Evolutionary conservation across 164 flowering plant species (phyloP).

Genomic region (Saururus chinensis): DNA sequence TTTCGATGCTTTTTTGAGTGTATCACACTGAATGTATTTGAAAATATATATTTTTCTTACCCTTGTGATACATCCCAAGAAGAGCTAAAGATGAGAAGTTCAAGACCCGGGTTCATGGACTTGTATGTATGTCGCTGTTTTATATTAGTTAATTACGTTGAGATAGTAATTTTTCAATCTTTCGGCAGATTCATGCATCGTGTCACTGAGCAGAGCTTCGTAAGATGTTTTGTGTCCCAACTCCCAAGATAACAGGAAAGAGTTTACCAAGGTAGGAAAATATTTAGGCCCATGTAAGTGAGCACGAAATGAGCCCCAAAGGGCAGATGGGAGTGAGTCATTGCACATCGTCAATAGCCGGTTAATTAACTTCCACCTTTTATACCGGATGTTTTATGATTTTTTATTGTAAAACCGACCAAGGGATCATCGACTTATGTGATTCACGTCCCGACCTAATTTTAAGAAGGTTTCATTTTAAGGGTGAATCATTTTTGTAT

Average conservation of each 20-base stretch:
- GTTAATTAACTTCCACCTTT: too few species aligned
- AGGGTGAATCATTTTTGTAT: too few species aligned
- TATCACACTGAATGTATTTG: constrained; percentile 1
- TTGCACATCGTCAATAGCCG: too few species aligned
- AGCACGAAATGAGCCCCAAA: too few species aligned
- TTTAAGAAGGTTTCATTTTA: too few species aligned
- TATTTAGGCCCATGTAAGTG: too few species aligned
- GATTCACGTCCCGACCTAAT: too few species aligned
- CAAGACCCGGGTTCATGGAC: constrained; percentile 5
- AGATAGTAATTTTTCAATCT: constrained; percentile 15
- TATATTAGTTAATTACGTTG: background rate
- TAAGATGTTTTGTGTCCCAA: background rate
- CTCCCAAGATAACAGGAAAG: background rate
- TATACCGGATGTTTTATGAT: too few species aligned
- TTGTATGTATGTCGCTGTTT: background rate
- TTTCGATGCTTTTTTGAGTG: background rate
- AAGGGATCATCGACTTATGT: too few species aligned
- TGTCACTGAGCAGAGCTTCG: background rate
- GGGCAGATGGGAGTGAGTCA: too few species aligned
- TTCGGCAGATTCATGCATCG: background rate
- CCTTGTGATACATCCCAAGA: constrained; percentile 4
- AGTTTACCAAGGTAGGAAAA: background rate
- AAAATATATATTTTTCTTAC: constrained; percentile 3
- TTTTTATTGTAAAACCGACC: too few species aligned
- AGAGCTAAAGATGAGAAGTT: background rate